phyloP scores from a whole-genome alignment of 2,329 filamentous ascomycete species.

The Trichoderma sp. region DNA sequence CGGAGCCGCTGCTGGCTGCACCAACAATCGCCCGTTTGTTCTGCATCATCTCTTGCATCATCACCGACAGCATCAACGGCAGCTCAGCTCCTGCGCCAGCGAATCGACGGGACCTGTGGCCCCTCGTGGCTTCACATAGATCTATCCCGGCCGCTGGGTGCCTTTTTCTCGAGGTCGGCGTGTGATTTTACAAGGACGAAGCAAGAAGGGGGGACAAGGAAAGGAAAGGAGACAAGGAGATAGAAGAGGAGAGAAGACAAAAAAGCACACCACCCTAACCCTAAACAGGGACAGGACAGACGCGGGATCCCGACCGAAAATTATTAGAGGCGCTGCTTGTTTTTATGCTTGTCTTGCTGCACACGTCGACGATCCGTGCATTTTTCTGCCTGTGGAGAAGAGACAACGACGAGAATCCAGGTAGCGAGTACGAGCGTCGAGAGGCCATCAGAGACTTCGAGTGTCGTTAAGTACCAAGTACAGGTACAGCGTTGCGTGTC shows the following conservation, averaged over 20 bases:
- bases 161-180: neutral
- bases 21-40: neutral
- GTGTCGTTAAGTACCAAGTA: too few species aligned
- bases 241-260: neutral
- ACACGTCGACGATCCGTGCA: constrained; percentile 16
- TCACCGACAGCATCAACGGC: too few species aligned
- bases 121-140: constrained; percentile 2
- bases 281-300: neutral
- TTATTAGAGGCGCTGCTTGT: constrained; percentile 11
- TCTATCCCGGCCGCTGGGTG: constrained; percentile 5
- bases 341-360: constrained; percentile 15
- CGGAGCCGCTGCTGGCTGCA: neutral
- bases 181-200: neutral
- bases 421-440: neutral
- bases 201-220: neutral
- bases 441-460: neutral
- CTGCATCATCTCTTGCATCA: neutral
- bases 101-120: constrained; percentile 10
- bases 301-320: neutral
- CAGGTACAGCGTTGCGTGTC: neutral
- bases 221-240: neutral
- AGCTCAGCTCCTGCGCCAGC: neutral
- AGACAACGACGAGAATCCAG: neutral
- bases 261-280: constrained; percentile 6
- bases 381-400: neutral